phyloP scores from a whole-genome alignment of 75 land plant species.

The Isoetes taiwanensis region DNA sequence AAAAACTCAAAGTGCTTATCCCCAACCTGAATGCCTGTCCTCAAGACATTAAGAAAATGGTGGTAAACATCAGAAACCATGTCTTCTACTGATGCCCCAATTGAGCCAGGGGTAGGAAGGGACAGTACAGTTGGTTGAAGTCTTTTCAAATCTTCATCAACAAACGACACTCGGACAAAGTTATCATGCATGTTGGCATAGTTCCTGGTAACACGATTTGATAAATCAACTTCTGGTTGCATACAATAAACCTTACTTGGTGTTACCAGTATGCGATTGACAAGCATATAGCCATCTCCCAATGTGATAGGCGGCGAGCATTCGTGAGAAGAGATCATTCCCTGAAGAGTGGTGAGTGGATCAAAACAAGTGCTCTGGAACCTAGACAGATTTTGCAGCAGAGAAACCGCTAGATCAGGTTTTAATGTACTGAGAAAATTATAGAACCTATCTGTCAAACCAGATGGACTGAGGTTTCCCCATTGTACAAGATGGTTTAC shows the following conservation, averaged over 20 bases:
- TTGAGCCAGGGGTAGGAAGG: conserved; percentile 14
- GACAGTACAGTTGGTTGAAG: conserved; percentile 29
- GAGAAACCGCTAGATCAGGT: conserved; percentile 2
- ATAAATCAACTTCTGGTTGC: conserved; percentile 72
- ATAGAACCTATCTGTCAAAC: neutral
- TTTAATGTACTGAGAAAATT: neutral
- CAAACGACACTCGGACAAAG: conserved; percentile 75
- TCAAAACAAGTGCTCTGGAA: conserved; percentile 35
- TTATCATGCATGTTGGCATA: conserved; percentile 40
- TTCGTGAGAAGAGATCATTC: neutral
- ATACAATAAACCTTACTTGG: conserved; percentile 66
- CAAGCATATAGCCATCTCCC: conserved; percentile 31
- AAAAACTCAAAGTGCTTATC: conserved; percentile 58
- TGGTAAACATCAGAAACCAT: conserved; percentile 36
- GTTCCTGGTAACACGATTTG: conserved; percentile 67
- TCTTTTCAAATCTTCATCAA: conserved; percentile 64
- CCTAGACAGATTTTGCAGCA: conserved; percentile 10
- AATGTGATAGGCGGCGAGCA: conserved; percentile 8
- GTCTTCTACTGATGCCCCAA: conserved; percentile 24
- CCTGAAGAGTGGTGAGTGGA: conserved; percentile 11
- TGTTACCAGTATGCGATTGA: conserved; percentile 54
- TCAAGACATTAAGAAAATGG: conserved; percentile 40
- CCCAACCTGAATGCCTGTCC: conserved; percentile 47
- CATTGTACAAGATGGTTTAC: conserved; percentile 54
- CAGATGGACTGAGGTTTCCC: conserved; percentile 1